A percentile compares a stretch with the other conserved stretches of the same genome.
phyloP scores from a whole-genome alignment of 805 yeast species.

The Candida silvatica region DNA sequence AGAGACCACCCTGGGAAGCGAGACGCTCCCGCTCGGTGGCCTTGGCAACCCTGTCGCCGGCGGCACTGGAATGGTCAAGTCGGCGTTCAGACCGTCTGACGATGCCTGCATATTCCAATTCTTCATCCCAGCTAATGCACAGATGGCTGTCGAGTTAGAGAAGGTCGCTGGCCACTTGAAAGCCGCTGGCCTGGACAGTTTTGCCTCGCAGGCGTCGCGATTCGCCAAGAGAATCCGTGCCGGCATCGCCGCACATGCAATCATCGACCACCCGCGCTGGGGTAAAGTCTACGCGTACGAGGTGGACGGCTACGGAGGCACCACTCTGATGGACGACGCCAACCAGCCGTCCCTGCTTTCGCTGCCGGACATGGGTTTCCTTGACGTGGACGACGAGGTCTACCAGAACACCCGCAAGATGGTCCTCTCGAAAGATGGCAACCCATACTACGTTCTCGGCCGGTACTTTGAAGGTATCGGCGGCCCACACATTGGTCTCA shows the following conservation, averaged over 20 bases:
- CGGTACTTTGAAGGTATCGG: constrained; percentile 67
- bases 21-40: constrained; percentile 72
- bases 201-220: constrained; percentile 21
- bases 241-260: constrained; percentile 59
- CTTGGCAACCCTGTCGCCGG: constrained; percentile 76
- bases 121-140: constrained; percentile 82
- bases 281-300: constrained; percentile 85
- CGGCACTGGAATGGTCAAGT: constrained; percentile 64
- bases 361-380: constrained; percentile 70
- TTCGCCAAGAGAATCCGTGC: constrained; percentile 34
- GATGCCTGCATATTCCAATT: constrained; percentile 77
- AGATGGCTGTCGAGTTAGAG: constrained; percentile 55
- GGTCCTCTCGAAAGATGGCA: constrained; percentile 60
- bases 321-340: constrained; percentile 80
- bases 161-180: constrained; percentile 23
- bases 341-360: constrained; percentile 78
- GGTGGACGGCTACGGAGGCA: constrained; percentile 79
- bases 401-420: constrained; percentile 75
- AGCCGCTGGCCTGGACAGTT: constrained; percentile 7
- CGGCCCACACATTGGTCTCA: constrained; percentile 82
- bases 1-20: constrained; percentile 67
- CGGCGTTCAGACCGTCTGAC: constrained; percentile 84
- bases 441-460: constrained; percentile 72
- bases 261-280: constrained; percentile 54
- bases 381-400: constrained; percentile 39